Percentiles rank a stretch among this genome's conserved stretches.
Evolutionary conservation across 495 filamentous ascomycete genomes (phyloP).

Genomic region (Immersiella caudata): DNA sequence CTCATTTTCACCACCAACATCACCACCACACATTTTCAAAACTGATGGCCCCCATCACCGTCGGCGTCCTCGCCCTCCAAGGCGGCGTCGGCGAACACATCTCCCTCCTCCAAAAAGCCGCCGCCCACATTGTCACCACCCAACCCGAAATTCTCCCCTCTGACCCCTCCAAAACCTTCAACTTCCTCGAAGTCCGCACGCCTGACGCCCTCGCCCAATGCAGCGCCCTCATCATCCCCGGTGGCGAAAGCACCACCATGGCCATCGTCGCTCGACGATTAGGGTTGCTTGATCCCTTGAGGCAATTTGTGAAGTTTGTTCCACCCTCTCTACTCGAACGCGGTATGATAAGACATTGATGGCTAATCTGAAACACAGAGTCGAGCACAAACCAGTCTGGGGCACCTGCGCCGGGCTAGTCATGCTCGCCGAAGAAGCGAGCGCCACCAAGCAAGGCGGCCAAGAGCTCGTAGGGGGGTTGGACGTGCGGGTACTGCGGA

Average conservation of each 20-base stretch:
- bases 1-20: not conserved
- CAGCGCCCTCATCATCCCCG: conserved; percentile 86
- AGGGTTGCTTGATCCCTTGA: conserved; percentile 77
- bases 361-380: conserved; percentile 38
- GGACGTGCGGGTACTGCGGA: conserved; percentile 88
- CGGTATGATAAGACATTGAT: not conserved
- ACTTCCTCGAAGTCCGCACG: conserved; percentile 80
- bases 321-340: not conserved
- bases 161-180: conserved; percentile 44
- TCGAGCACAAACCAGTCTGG: conserved; percentile 84
- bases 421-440: conserved; percentile 84
- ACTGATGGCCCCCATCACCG: conserved; percentile 49
- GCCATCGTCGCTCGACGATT: conserved; percentile 83
- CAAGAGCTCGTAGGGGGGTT: conserved; percentile 94
- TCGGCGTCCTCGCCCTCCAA: conserved; percentile 90
- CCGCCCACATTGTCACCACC: conserved; percentile 30
- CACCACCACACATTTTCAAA: not conserved
- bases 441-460: conserved; percentile 84
- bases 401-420: conserved; percentile 96
- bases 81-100: conserved; percentile 93
- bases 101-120: conserved; percentile 70
- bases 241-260: conserved; percentile 93
- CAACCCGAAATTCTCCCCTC: conserved; percentile 9
- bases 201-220: conserved; percentile 68
- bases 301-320: conserved; percentile 90